Evolutionary conservation across 1,284 basidiomycete genomes (phyloP), one percentile per base, ranked within the genome.

Genomic region (Tilletiopsis washingtonensis): DNA sequence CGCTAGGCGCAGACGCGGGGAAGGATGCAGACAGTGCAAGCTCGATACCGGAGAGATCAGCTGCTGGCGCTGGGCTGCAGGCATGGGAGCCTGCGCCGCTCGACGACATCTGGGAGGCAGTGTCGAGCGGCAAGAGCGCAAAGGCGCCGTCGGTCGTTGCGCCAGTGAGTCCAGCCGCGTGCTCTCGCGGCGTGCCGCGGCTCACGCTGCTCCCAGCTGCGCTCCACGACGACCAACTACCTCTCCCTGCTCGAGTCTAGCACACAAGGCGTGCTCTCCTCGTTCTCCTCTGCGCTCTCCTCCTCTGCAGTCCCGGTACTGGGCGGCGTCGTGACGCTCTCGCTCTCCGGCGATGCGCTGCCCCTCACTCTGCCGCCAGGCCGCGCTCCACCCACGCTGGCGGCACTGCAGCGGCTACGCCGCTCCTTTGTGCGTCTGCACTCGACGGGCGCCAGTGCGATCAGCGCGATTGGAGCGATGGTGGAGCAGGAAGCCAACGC

Each of bases 101-200:
- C 19, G 80, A 83, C 5, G 79, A 81, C 11, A 85, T 97, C 41
- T 94, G 87, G 85, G 79, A 82, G 15, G 84, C 87, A 0, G 75
- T 91, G 23, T 89, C 84, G 4, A 82, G 80, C 54, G 88, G 88
- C 1, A 78, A 78, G 42, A 79, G 91, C 56, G 90, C 86, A 71
- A 86, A 88, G 19, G 68, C 91, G 1, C 94, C 91, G 54, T 82
- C 83, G 9, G 90, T 88, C 5, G 91, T 90, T 0, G 81, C 84
- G 36, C 78, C 81, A 4, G 43, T 51, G 32, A 45, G 48, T 42
- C 24, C 46, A 14, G 7, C 15, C 19, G 11, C n/a, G 25, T 4
- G 1, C 42, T 27, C 24, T 17, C 24, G 2, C 15, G n/a, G 23
- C 15, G 4, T 17, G 14, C 23, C 24, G 5, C 20, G 5, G 14